Base-by-base conservation (phyloP, 805 yeast species). In the Wickerhamiella lipophila region DNA sequence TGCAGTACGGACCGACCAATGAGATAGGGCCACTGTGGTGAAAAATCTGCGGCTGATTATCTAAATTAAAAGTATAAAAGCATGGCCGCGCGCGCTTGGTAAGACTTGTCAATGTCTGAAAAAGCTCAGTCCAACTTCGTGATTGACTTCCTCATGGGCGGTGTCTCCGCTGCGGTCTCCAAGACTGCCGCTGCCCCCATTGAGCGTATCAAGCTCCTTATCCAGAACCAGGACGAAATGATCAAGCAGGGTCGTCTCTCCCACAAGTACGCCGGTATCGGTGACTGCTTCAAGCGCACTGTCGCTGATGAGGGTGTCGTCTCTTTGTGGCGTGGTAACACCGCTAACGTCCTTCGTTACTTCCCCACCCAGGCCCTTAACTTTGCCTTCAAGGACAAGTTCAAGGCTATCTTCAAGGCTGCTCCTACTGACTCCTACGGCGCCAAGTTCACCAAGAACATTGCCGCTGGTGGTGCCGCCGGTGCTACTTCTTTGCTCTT, bases 241-340 rank as follows among this genome's bases (percentile, higher is more conserved):
- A 68, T 85, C 70, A 85, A 86, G 75, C 95, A 85, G 76, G 95
- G 95, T 71, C 83, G 94, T 76, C 76, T 86, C 68, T 75, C 83
- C 60, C 78, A 68, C 66, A 79, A 75, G 68, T 86, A 86, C 80
- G 78, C 72, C 59, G 95, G 95, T 81, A 85, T 86, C 56, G 73
- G 60, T 55, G 95, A 86, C 67, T 83, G 94, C 77, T 86, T 86
- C 89, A 77, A 68, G 66, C 83, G 95, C 78, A 86, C 95, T 61
- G 80, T 87, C 60, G 79, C 81, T 63, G 83, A 81, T 63, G 95
- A 86, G 76, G 95, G 95, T 79, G 66, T 82, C 56, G 75, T 72
- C 59, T 75, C 95, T 56, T 82, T 85, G 87, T 85, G 95, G 95
- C 86, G 95, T 82, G 95, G 95, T 81, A 85, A 85, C 86, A 83